phyloP scores from a whole-genome alignment of 192 early-diverging fungal species.

The Umbelopsis sp. region DNA sequence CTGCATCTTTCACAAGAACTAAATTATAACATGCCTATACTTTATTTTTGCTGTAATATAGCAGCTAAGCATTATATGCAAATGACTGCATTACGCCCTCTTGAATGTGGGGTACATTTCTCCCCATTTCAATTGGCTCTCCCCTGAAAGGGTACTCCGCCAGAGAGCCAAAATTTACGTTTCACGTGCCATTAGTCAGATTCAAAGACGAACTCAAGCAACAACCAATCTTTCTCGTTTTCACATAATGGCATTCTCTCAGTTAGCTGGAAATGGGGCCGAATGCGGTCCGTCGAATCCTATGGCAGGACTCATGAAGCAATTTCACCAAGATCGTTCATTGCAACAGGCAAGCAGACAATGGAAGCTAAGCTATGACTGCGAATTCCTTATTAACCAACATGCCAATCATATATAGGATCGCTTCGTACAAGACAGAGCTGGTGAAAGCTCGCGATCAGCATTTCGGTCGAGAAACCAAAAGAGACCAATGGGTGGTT shows the following conservation, averaged over 20 bases:
- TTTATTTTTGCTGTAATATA: too few species aligned
- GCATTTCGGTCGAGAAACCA: conserved; percentile 14
- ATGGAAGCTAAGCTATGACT: not conserved
- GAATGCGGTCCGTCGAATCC: conserved; percentile 82
- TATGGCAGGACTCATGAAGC: conserved; percentile 77
- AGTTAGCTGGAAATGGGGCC: conserved; percentile 44
- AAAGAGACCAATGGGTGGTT: not conserved
- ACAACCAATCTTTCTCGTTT: not conserved
- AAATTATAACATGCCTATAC: too few species aligned
- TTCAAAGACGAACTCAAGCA: not conserved
- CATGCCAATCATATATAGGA: conserved; percentile 17
- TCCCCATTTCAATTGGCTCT: not conserved
- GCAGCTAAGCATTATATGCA: too few species aligned
- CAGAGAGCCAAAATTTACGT: not conserved
- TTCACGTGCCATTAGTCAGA: conserved; percentile 9
- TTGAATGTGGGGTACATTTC: too few species aligned
- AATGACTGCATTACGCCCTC: too few species aligned
- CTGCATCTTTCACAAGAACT: too few species aligned
- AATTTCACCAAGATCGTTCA: conserved; percentile 74
- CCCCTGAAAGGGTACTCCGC: not conserved
- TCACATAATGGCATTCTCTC: conserved; percentile 18
- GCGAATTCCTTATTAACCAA: not conserved
- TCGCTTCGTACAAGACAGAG: conserved; percentile 24
- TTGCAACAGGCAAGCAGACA: conserved; percentile 70
- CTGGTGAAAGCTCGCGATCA: conserved; percentile 33